A percentile compares a stretch with the other conserved stretches of the same genome.
Conservation (phyloP, 2,329 filamentous ascomycete species). For the Colletotrichum liriopes region DNA sequence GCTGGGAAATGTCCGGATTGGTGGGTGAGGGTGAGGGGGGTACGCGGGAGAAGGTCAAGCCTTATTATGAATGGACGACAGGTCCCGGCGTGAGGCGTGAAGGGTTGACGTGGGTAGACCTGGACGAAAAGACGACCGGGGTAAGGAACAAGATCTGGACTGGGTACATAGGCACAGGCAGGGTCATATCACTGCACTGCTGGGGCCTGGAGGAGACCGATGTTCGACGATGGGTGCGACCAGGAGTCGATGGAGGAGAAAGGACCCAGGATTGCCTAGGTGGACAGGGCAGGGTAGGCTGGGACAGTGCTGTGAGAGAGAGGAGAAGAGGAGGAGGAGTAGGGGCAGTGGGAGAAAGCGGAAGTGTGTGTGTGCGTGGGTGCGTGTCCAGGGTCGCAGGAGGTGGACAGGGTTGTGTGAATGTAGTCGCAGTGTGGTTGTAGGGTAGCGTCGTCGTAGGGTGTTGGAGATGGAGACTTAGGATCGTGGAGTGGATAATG, state of each 20-base stretch:
- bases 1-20: constrained; percentile 39
- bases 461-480: constrained; percentile 29
- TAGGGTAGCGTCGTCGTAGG: constrained; percentile 28
- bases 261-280: constrained; percentile 35
- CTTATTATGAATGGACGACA: constrained; percentile 44
- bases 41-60: constrained; percentile 44
- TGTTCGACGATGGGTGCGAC: constrained; percentile 41
- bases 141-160: constrained; percentile 43
- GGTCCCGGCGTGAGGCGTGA: constrained; percentile 42
- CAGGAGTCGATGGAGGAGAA: constrained; percentile 36
- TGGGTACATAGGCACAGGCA: constrained; percentile 37
- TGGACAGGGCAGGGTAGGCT: constrained; percentile 30
- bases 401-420: constrained; percentile 20
- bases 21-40: constrained; percentile 41
- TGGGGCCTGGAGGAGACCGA: constrained; percentile 32
- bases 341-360: neutral
- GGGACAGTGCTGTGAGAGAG: constrained; percentile 29
- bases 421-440: constrained; percentile 21
- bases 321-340: constrained; percentile 19
- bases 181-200: constrained; percentile 42
- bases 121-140: constrained; percentile 37
- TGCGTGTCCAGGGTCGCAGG: constrained; percentile 11
- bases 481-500: constrained; percentile 21
- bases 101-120: constrained; percentile 42
- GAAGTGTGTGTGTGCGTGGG: neutral